phyloP scores from a whole-genome alignment of 345 rosid genomes.

The Anacardium occidentale region DNA sequence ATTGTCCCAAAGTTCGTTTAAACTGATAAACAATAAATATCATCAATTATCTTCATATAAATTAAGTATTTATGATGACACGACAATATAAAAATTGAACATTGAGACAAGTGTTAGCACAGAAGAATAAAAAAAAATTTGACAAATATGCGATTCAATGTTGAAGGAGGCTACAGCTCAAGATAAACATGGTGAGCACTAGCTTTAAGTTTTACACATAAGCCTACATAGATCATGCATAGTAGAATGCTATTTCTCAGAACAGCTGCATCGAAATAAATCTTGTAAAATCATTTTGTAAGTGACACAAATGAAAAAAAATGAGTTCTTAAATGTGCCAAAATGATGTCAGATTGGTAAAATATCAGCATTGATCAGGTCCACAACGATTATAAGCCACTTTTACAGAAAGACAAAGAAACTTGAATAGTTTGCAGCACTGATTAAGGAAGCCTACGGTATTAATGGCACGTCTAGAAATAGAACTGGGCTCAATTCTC shows the following conservation, averaged over 20 bases:
- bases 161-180: not conserved
- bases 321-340: not conserved
- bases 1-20: slow-evolving; percentile 83
- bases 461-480: not conserved
- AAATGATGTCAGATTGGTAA: not conserved
- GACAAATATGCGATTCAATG: not conserved
- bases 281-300: not conserved
- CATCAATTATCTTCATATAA: not conserved
- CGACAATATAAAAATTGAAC: not conserved
- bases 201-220: not conserved
- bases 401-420: not conserved
- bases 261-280: not conserved
- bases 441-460: not conserved
- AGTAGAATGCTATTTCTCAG: not conserved
- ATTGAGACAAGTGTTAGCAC: not conserved
- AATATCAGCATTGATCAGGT: not conserved
- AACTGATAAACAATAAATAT: slow-evolving; percentile 43
- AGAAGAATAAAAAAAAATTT: not conserved
- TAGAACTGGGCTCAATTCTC: not conserved
- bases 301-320: no score
- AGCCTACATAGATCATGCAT: not conserved
- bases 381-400: not conserved
- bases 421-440: not conserved
- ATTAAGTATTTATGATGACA: not conserved
- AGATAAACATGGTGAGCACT: not conserved